A percentile compares a stretch with the other conserved stretches of the same genome.
These are phyloP conservation scores for Ustilago trichophora DNA, from an alignment of 1,284 basidiomycete genomes.

Conservation along the genomic window DNA sequence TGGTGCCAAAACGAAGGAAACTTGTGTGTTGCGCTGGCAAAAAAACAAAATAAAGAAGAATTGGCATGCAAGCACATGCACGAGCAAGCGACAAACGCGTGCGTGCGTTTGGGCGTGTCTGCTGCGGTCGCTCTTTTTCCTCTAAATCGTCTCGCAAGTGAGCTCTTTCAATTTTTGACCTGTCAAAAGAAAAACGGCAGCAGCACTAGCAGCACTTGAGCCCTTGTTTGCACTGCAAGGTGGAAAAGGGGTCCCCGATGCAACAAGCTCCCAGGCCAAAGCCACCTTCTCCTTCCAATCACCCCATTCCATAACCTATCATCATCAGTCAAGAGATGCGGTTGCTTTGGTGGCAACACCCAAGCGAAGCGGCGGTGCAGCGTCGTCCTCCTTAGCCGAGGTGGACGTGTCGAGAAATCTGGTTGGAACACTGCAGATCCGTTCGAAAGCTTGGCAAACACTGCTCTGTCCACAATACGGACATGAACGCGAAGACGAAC, in stretches of 20 bases:
- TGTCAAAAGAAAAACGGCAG: slow-evolving; percentile 7
- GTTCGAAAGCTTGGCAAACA: slow-evolving; percentile 24
- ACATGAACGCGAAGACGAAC: too few relatives aligned
- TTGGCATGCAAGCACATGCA: not conserved
- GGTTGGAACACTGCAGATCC: slow-evolving; percentile 8
- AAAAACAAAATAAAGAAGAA: not conserved
- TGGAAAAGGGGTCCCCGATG: too few relatives aligned
- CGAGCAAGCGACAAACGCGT: not conserved
- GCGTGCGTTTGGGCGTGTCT: not conserved
- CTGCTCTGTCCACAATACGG: too few relatives aligned
- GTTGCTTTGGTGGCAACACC: too few relatives aligned
- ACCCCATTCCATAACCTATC: too few relatives aligned
- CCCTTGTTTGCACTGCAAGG: not conserved
- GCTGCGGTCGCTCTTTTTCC: not conserved
- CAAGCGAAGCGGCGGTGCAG: too few relatives aligned
- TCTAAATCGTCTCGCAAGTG: not conserved
- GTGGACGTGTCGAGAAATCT: not conserved
- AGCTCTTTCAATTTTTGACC: not conserved
- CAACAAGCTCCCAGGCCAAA: too few relatives aligned
- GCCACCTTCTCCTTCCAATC: too few relatives aligned
- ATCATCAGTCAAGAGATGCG: too few relatives aligned
- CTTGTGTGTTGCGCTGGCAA: not conserved
- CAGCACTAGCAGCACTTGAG: too few relatives aligned
- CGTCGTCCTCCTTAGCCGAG: slow-evolving; percentile 5
- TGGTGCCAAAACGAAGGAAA: too few relatives aligned